A percentile compares a stretch with the other conserved stretches of the same genome.
Evolutionary conservation across 306 rosid species (phyloP).

Genomic region (Crataegus laevigata): DNA sequence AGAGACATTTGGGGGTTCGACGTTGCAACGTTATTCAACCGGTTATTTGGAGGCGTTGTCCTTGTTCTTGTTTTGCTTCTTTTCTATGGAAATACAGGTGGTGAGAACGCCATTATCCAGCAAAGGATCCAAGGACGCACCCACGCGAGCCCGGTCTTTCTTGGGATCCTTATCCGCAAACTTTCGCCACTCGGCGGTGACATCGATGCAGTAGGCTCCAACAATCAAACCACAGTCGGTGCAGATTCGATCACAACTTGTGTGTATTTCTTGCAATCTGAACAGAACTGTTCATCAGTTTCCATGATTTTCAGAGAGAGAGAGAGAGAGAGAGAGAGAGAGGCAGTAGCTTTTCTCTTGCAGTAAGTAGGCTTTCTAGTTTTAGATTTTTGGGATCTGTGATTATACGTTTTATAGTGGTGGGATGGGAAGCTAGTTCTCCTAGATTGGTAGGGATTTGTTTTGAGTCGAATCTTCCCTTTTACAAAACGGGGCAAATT

Average conservation of each 20-base stretch:
- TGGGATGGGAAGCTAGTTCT: no score
- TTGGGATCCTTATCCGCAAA: not conserved
- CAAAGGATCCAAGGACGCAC: not conserved
- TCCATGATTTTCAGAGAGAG: not conserved
- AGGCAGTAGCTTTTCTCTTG: no score
- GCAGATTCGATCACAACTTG: conserved; percentile 13
- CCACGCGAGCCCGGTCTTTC: not conserved
- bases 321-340: not conserved
- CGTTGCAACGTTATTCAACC: not conserved
- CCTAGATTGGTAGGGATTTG: no score
- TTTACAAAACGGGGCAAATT: no score
- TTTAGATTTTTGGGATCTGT: no score
- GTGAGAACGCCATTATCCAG: not conserved
- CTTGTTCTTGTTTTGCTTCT: not conserved
- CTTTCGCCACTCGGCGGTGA: conserved; percentile 7
- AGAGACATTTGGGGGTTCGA: not conserved
- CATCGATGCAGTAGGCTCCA: not conserved
- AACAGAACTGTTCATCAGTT: not conserved
- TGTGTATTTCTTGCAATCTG: not conserved
- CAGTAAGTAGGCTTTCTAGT: no score
- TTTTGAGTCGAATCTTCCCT: no score
- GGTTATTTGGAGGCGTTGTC: not conserved
- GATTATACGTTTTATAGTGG: no score
- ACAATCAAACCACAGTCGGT: conserved; percentile 14
- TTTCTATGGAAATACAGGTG: not conserved